Conservation (phyloP, 495 filamentous ascomycete species). For the Neurospora sp. region DNA sequence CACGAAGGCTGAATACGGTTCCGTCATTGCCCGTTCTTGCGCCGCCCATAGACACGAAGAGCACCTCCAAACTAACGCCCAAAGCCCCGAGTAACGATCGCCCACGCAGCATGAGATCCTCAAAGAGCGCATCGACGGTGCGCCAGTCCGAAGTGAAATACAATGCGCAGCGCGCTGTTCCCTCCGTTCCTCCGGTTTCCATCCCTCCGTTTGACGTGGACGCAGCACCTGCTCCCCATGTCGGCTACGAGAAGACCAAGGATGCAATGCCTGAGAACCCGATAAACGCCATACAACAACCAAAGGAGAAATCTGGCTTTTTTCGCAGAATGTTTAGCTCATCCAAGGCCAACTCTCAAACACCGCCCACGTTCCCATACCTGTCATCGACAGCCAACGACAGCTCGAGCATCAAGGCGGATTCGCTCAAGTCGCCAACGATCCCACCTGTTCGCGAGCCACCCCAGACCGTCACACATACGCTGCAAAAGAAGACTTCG, state of each 20-base stretch:
- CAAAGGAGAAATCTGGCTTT: constrained; percentile 74
- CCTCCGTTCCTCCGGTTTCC: constrained; percentile 17
- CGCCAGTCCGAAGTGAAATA: constrained; percentile 22
- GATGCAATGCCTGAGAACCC: constrained; percentile 25
- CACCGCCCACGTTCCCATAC: constrained; percentile 13
- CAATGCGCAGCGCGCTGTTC: constrained; percentile 13
- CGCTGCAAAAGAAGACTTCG: constrained; percentile 78
- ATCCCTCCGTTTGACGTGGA: constrained; percentile 25
- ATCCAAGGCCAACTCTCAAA: constrained; percentile 28
- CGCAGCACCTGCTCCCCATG: constrained; percentile 42
- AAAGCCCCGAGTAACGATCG: constrained; percentile 30
- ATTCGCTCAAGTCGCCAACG: constrained; percentile 29
- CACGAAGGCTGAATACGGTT: constrained; percentile 41
- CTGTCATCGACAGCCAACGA: constrained; percentile 11
- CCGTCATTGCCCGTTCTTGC: constrained; percentile 36
- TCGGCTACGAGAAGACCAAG: constrained; percentile 50
- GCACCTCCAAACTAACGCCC: constrained; percentile 19
- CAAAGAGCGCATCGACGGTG: constrained; percentile 41
- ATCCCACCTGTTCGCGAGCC: constrained; percentile 39
- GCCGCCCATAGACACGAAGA: constrained; percentile 26
- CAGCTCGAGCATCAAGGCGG: constrained; percentile 4
- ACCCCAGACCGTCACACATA: constrained; percentile 34
- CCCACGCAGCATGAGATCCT: constrained; percentile 53
- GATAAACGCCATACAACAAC: constrained; percentile 13
- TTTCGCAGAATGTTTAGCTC: constrained; percentile 81